Percentiles rank a stretch among this genome's conserved stretches.
These are phyloP conservation scores for Staphylotrichum longicolle DNA, from an alignment of 495 filamentous ascomycete genomes.

Conservation along the genomic window DNA sequence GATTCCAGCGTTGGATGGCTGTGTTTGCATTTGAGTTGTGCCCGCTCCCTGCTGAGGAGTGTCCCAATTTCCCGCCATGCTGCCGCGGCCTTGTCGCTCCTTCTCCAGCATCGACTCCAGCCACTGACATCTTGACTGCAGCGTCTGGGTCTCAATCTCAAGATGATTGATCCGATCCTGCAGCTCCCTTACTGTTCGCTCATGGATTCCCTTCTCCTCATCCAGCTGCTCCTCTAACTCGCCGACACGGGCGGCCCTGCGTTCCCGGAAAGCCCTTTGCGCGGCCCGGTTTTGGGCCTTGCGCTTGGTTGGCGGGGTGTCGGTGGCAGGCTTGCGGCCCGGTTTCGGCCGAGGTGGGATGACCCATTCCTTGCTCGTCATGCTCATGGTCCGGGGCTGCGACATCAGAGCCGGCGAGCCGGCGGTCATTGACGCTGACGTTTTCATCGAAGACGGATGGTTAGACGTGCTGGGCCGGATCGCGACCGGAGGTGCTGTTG, in stretches of 20 bases:
- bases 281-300: slow-evolving; percentile 94
- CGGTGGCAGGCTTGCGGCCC: slow-evolving; percentile 88
- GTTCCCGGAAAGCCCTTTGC: slow-evolving; percentile 86
- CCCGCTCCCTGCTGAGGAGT: slow-evolving; percentile 21
- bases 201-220: slow-evolving; percentile 52
- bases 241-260: slow-evolving; percentile 76
- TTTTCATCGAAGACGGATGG: slow-evolving; percentile 20
- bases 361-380: slow-evolving; percentile 83
- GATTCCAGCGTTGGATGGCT: slow-evolving; percentile 9
- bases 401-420: slow-evolving; percentile 26
- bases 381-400: slow-evolving; percentile 36
- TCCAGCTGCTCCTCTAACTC: slow-evolving; percentile 84
- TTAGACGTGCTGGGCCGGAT: slow-evolving; percentile 32
- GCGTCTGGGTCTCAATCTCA: slow-evolving; percentile 45
- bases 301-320: slow-evolving; percentile 86
- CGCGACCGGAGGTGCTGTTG: slow-evolving; percentile 27
- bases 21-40: slow-evolving; percentile 22
- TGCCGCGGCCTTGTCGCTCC: slow-evolving; percentile 36
- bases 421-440: slow-evolving; percentile 25
- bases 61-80: slow-evolving; percentile 23
- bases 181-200: slow-evolving; percentile 45
- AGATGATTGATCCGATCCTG: slow-evolving; percentile 45
- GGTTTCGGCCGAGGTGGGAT: slow-evolving; percentile 86
- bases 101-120: slow-evolving; percentile 45
- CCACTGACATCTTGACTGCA: slow-evolving; percentile 43